Evolutionary conservation across 2,329 filamentous ascomycete genomes (phyloP), one percentile per base, ranked within the genome.

Genomic region (Alternaria angustiovoidea): DNA sequence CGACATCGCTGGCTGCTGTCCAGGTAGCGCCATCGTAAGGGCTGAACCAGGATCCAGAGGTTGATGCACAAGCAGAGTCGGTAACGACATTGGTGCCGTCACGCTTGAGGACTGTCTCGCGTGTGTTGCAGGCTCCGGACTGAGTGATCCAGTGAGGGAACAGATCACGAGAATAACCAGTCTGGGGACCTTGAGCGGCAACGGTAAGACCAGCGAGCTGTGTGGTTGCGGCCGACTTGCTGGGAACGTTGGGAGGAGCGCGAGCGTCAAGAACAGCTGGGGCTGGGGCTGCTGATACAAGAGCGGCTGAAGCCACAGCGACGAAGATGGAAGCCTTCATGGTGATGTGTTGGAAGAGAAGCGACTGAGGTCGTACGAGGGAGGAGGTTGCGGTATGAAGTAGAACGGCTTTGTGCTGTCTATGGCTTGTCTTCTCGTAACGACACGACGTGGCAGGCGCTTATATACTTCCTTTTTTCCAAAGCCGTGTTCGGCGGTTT

Each of bases 11-110:
- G 1, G 91, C 86, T 0, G 82, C 81, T 0, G 87, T 89, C 89
- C 90, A 93, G 1, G 83, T 87, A 0, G 81, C 88, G 16, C 91
- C 91, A 71, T 94, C 92, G 74, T 91, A 95, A 0, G 90, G 89
- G 36, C 86, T 89, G 41, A 76, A 78, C 92, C 92, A 95, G 0
- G 81, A 83, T 5, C 92, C 92, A 3, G 86, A 87, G 0, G 84
- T 88, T 0, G 90, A 78, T 1, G 84, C 79, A 77, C 92, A 96
- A 34, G 85, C 82, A 12, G 78, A 81, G 75, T 85, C 83, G 36
- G 84, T 83, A 5, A 84, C 80, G 11, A 94, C 89, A 65, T 82
- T 80, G 12, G 82, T 86, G 48, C 91, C 92, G 74, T 95, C 91
- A 39, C 92, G 89, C 78, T 88, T 85, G 26, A 94, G 84, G 36